Conservation (phyloP, 352 stramenopile genomes). For the Globisporangium perplexum region DNA sequence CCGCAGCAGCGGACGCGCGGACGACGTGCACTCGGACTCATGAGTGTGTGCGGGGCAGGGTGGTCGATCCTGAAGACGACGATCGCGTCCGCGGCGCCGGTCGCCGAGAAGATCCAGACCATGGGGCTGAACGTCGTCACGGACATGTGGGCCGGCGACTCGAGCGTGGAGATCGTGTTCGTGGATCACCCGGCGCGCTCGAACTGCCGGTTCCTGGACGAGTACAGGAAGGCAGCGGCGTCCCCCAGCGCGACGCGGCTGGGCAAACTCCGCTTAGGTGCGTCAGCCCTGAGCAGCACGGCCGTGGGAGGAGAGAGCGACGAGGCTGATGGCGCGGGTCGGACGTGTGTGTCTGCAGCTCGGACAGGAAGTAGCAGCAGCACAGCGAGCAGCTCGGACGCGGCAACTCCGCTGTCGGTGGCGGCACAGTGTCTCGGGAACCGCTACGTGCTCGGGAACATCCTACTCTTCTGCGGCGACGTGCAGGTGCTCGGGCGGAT, state of each 20-base stretch:
- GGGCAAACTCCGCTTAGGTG: slow-evolving; percentile 43
- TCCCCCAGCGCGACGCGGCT: slow-evolving; percentile 22
- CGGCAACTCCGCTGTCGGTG: neutral
- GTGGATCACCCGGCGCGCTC: slow-evolving; percentile 35
- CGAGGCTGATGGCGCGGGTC: no score
- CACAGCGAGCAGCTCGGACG: slow-evolving; percentile 10
- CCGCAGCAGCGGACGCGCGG: no score
- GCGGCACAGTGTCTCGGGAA: slow-evolving; percentile 48
- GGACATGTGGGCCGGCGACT: slow-evolving; percentile 56
- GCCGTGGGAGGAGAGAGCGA: no score
- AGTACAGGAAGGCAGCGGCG: slow-evolving; percentile 34
- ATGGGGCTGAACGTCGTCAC: slow-evolving; percentile 71
- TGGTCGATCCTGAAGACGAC: slow-evolving; percentile 81
- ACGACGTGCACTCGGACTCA: no score
- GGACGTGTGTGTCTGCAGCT: neutral
- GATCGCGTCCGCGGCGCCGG: slow-evolving; percentile 54
- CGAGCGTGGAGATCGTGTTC: slow-evolving; percentile 41
- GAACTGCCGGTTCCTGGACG: slow-evolving; percentile 43
- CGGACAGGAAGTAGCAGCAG: slow-evolving; percentile 16
- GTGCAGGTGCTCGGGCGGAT: slow-evolving; percentile 40
- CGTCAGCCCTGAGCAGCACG: neutral
- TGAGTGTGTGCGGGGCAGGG: slow-evolving; percentile 16
- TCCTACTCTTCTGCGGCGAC: slow-evolving; percentile 65
- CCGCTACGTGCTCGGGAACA: slow-evolving; percentile 64
- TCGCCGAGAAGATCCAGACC: slow-evolving; percentile 69